Percentiles rank a stretch among this genome's conserved stretches.
phyloP scores from a whole-genome alignment of 2,329 filamentous ascomycete genomes.

The Chaetomium sp. region DNA sequence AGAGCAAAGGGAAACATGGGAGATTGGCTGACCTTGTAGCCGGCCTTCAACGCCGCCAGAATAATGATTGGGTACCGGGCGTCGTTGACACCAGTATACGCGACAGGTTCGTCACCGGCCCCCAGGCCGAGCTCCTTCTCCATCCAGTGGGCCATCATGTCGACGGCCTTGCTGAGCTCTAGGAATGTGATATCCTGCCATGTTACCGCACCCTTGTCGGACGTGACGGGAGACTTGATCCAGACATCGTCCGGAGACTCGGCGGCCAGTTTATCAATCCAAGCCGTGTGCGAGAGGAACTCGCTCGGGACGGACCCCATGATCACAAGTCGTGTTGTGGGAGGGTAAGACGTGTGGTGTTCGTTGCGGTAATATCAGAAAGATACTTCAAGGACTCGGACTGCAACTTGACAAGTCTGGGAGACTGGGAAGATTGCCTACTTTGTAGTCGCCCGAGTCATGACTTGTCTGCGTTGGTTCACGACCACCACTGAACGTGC shows the following conservation, averaged over 20 bases:
- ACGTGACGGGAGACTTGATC: constrained; percentile 5
- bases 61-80: constrained; percentile 23
- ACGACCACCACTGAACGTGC: too few species aligned
- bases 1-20: too few species aligned
- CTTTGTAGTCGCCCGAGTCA: too few species aligned
- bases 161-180: constrained; percentile 18
- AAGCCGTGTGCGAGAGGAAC: not conserved
- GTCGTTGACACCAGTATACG: constrained; percentile 22
- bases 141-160: constrained; percentile 19
- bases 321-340: not conserved
- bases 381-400: too few species aligned
- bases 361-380: too few species aligned
- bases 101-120: constrained; percentile 3
- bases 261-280: constrained; percentile 11
- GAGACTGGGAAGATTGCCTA: too few species aligned
- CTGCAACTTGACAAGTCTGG: too few species aligned
- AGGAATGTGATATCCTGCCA: constrained; percentile 22
- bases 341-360: too few species aligned
- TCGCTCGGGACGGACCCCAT: not conserved
- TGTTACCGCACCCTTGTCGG: not conserved
- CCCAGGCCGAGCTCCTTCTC: constrained; percentile 11
- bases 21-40: constrained; percentile 15
- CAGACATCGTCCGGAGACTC: constrained; percentile 14
- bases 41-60: constrained; percentile 22
- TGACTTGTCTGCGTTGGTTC: too few species aligned